phyloP scores from a whole-genome alignment of 2,329 filamentous ascomycete species.

The Exophiala calicioides region DNA sequence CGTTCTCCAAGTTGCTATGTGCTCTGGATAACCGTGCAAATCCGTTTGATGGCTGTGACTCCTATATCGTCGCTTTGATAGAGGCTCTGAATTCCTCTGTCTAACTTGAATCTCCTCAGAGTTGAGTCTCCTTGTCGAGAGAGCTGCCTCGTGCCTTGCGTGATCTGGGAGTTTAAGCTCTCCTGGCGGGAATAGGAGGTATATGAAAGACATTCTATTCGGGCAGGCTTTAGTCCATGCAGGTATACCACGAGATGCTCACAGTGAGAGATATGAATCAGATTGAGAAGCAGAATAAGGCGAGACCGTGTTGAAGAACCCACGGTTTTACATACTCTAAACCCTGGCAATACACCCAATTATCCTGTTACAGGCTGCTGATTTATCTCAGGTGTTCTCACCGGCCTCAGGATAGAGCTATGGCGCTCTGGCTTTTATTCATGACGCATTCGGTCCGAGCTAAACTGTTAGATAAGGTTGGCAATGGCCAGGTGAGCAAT shows the following conservation, averaged over 20 bases:
- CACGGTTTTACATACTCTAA: background rate
- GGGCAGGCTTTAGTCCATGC: background rate
- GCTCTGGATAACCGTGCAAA: background rate
- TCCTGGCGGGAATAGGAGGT: background rate
- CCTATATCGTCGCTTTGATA: background rate
- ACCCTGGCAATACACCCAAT: background rate
- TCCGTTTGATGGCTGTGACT: background rate
- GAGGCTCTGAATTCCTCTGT: background rate
- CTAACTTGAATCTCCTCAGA: background rate
- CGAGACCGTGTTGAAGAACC: background rate
- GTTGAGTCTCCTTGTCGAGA: background rate
- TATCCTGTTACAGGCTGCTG: background rate
- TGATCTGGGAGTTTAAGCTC: background rate
- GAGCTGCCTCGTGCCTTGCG: background rate
- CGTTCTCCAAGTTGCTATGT: background rate
- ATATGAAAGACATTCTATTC: background rate
- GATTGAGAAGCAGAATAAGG: background rate
- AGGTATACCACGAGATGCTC: background rate
- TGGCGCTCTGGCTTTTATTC: too few species aligned
- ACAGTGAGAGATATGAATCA: background rate
- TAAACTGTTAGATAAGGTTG: too few species aligned
- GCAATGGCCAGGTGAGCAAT: too few species aligned
- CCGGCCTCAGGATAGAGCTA: background rate
- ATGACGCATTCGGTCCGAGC: too few species aligned
- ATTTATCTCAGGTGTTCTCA: background rate